Conservation (phyloP, 345 rosid genomes). For the Pistacia atlantica region DNA sequence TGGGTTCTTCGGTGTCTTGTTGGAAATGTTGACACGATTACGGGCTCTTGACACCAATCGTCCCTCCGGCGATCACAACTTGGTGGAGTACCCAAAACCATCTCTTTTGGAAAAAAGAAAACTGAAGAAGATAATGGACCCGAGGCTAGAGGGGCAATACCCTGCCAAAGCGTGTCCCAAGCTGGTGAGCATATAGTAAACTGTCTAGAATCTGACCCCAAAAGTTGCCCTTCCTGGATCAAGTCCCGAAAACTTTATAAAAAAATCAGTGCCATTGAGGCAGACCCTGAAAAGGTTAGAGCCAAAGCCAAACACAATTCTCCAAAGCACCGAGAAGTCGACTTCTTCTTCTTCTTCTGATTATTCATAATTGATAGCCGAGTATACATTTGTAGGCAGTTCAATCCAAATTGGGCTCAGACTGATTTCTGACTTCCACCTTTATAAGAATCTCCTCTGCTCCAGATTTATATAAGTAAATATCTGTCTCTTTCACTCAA, state of each 20-base stretch:
- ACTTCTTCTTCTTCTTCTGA: too few species aligned
- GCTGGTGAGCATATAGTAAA: slow-evolving; percentile 49
- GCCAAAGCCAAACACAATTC: background rate
- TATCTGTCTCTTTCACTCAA: too few species aligned
- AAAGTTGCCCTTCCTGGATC: slow-evolving; percentile 65
- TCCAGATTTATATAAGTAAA: too few species aligned
- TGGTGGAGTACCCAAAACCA: slow-evolving; percentile 69
- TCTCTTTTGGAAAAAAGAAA: slow-evolving; percentile 44
- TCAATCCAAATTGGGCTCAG: too few species aligned
- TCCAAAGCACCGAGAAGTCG: background rate
- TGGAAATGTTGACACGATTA: slow-evolving; percentile 73
- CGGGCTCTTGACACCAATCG: slow-evolving; percentile 59
- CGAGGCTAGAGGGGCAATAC: slow-evolving; percentile 52
- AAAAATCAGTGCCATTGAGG: slow-evolving; percentile 36
- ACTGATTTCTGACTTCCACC: too few species aligned
- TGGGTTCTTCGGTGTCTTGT: slow-evolving; percentile 78
- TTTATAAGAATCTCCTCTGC: too few species aligned
- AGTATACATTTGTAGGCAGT: too few species aligned
- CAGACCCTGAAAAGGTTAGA: slow-evolving; percentile 31
- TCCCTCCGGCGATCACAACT: slow-evolving; percentile 43
- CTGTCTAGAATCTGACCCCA: slow-evolving; percentile 66
- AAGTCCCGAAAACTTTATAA: slow-evolving; percentile 47
- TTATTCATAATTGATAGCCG: too few species aligned
- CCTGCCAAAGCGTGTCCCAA: slow-evolving; percentile 47
- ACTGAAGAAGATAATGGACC: slow-evolving; percentile 73